A percentile compares a stretch with the other conserved stretches of the same genome.
Evolutionary conservation across 441 rosid species (phyloP).

Genomic region (Populus hybrid): DNA sequence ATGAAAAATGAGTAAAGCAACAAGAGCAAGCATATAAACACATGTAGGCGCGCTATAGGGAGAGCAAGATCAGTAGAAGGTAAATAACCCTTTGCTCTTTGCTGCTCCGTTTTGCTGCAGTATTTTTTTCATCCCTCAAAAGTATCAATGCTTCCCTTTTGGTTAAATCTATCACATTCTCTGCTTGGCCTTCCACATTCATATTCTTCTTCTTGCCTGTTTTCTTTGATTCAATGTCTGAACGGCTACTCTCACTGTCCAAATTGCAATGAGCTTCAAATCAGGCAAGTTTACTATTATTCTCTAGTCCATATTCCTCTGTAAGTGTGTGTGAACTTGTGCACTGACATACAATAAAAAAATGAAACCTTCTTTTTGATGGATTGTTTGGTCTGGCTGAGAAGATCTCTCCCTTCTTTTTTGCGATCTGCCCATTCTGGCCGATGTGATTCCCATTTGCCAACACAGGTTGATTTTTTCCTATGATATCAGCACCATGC

Average conservation of each 20-base stretch:
- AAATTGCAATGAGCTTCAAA: conserved; percentile 15
- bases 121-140: conserved; percentile 47
- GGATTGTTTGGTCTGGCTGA: conserved; percentile 34
- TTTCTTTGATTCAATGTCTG: conserved; percentile 41
- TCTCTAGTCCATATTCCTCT: background rate
- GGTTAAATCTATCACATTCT: conserved; percentile 23
- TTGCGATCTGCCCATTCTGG: conserved; percentile 40
- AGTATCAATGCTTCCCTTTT: conserved; percentile 35
- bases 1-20: background rate
- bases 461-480: conserved; percentile 21
- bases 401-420: conserved; percentile 28
- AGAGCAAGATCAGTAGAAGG: conserved; percentile 13
- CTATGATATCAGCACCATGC: conserved; percentile 26
- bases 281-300: conserved; percentile 19
- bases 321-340: background rate
- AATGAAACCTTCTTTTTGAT: conserved; percentile 48
- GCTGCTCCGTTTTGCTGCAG: conserved; percentile 44
- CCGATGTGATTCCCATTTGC: conserved; percentile 37
- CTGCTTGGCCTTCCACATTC: conserved; percentile 31
- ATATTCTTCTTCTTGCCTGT: conserved; percentile 42
- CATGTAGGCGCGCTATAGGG: conserved; percentile 8
- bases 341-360: background rate
- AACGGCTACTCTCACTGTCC: conserved; percentile 37
- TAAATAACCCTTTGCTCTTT: conserved; percentile 74
- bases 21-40: background rate